These are phyloP conservation scores for Epichloe sp. DNA, from an alignment of 2,329 filamentous ascomycete species.

Conservation along the genomic window DNA sequence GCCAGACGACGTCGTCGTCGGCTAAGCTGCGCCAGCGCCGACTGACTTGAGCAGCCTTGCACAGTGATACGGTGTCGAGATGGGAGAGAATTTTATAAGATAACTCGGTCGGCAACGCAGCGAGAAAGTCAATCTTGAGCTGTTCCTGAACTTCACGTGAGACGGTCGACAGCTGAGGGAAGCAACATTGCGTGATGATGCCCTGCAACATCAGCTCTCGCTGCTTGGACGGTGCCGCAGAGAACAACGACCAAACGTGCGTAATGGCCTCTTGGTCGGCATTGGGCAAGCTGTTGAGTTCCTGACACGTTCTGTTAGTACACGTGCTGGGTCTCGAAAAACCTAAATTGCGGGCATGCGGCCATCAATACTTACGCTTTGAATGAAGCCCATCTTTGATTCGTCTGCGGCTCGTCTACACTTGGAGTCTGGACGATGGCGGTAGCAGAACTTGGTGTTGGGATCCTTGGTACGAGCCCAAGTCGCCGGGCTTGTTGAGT, in stretches of 20 bases:
- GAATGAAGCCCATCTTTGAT: slow-evolving; percentile 88
- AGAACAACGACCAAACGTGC: slow-evolving; percentile 96
- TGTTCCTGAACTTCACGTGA: slow-evolving; percentile 84
- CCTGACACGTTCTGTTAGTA: slow-evolving; percentile 32
- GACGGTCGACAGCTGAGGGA: slow-evolving; percentile 88
- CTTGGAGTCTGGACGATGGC: slow-evolving; percentile 86
- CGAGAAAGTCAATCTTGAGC: slow-evolving; percentile 93
- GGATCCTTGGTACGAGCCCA: slow-evolving; percentile 31
- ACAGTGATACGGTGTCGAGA: slow-evolving; percentile 85
- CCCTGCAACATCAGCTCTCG: slow-evolving; percentile 93
- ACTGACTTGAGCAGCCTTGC: slow-evolving; percentile 91
- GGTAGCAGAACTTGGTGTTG: slow-evolving; percentile 91
- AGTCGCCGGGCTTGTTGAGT: slow-evolving; percentile 5
- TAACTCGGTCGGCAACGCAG: slow-evolving; percentile 76
- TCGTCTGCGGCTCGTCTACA: slow-evolving; percentile 89
- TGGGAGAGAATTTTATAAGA: slow-evolving; percentile 88
- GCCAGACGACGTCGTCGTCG: slow-evolving; percentile 96
- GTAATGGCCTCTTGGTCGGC: slow-evolving; percentile 91
- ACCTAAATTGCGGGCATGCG: not conserved
- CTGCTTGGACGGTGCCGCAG: slow-evolving; percentile 84
- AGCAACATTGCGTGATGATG: slow-evolving; percentile 92
- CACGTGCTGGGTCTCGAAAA: not conserved
- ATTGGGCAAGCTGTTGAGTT: slow-evolving; percentile 68
- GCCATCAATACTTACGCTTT: slow-evolving; percentile 47
- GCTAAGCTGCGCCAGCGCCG: slow-evolving; percentile 75